Base-by-base conservation (phyloP, 371 early-diverging fungal genomes). In the Cladochytrium tenue region DNA sequence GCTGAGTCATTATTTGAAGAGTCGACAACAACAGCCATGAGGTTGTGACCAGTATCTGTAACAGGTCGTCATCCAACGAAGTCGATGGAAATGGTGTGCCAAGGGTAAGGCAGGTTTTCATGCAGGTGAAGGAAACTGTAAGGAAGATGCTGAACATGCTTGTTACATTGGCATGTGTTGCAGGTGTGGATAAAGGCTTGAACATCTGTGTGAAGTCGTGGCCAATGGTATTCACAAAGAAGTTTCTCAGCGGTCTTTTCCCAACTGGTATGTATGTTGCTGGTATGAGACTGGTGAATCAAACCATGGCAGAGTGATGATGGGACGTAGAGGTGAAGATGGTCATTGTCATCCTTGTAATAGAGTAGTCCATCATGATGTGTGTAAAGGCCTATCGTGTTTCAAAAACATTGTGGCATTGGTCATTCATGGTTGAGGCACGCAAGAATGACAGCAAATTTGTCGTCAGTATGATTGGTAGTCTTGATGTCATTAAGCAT, bases 361-460 rank as follows among this genome's bases (percentile, higher is more conserved):
- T 43, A 43, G 43, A 43, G 43, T 13, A 43, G 43, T 3, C 51
- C 51, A 32, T 58, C 35, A 17, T 51, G 28, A n/a, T 60, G 57
- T 23, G 4, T 2, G 58, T 68, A 68, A 25, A 58, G 58, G 15
- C 31, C 23, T 30, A 67, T 60, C 30, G 28, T n/a, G 1, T 33
- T 50, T 2, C 26, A 32, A 36, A 67, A 53, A 25, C 32, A 7
- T 4, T 3, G 58, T 33, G n/a, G 53, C 51, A n/a, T 5, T 3
- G 1, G 51, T 1, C 32, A 13, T 13, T 25, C 56, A 17, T n/a
- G 43, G 62, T 3, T 32, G 50, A 20, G 52, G 35, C 13, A 20
- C 10, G 23, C 52, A 28, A 36, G 3, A 4, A 10, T 36, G 50
- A 26, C 36, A 30, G 50, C 51, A 52, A 17, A n/a, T 4, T 17